A percentile compares a stretch with the other conserved stretches of the same genome.
Evolutionary conservation across 2,329 filamentous ascomycete species (phyloP).

Genomic region (Colletotrichum somersetense): DNA sequence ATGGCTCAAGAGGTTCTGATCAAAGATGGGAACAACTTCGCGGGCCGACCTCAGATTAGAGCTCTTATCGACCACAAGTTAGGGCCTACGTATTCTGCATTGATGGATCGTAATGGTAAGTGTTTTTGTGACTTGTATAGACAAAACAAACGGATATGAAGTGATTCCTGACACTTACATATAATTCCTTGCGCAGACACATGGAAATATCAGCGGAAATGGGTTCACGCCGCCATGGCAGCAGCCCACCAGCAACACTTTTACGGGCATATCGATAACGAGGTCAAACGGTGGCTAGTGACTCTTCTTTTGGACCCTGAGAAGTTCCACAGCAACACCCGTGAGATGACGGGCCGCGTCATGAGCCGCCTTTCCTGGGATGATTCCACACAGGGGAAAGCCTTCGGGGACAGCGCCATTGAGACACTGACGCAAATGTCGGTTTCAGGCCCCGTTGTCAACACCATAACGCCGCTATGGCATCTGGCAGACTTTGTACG

Average conservation of each 20-base stretch:
- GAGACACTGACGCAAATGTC: conserved; percentile 64
- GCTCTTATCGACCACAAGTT: conserved; percentile 63
- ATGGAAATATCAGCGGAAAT: conserved; percentile 64
- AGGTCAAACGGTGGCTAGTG: conserved; percentile 60
- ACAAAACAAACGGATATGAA: background rate
- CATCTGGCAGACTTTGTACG: conserved; percentile 54
- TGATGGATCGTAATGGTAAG: conserved; percentile 64
- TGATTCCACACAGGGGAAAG: conserved; percentile 59
- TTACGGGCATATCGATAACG: conserved; percentile 62
- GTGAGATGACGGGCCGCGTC: conserved; percentile 63
- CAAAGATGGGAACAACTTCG: conserved; percentile 64
- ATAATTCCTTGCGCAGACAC: conserved; percentile 50
- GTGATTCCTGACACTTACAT: background rate
- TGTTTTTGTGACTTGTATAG: background rate
- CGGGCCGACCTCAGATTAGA: conserved; percentile 63
- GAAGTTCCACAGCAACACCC: conserved; percentile 59
- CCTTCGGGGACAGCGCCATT: conserved; percentile 61
- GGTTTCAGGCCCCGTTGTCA: conserved; percentile 64
- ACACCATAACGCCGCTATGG: conserved; percentile 64
- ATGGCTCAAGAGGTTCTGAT: conserved; percentile 63
- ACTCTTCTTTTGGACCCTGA: conserved; percentile 60
- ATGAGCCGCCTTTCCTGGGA: conserved; percentile 65
- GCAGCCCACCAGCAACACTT: conserved; percentile 56
- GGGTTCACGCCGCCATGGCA: conserved; percentile 64
- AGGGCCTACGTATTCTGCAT: conserved; percentile 60